Percentiles rank a stretch among this genome's conserved stretches.
Conservation (phyloP, 1,284 basidiomycete genomes). For the Heterobasidion occidentale region DNA sequence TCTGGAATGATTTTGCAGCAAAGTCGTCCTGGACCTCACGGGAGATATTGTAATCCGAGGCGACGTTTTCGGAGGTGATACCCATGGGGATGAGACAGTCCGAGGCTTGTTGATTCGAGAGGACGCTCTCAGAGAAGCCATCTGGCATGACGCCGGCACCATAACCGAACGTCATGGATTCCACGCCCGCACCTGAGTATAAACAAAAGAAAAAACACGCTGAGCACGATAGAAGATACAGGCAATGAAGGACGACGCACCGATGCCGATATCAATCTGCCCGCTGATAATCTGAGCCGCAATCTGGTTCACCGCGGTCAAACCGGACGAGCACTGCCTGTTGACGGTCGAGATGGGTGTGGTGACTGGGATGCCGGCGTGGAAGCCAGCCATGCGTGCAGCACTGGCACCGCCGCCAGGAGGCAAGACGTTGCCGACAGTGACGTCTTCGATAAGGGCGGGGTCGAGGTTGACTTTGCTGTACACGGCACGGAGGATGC, state of each 20-base stretch:
- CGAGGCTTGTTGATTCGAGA: constrained; percentile 73
- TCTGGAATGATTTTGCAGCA: constrained; percentile 80
- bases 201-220: background rate
- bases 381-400: constrained; percentile 92
- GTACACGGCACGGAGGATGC: constrained; percentile 72
- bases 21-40: constrained; percentile 80
- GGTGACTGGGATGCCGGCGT: constrained; percentile 86
- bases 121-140: constrained; percentile 75
- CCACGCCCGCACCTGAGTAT: constrained; percentile 78
- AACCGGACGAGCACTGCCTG: constrained; percentile 91
- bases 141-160: constrained; percentile 66
- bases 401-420: constrained; percentile 84
- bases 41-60: constrained; percentile 67
- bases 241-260: constrained; percentile 32
- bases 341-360: constrained; percentile 85
- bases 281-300: constrained; percentile 83
- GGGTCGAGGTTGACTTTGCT: constrained; percentile 66
- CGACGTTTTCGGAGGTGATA: constrained; percentile 95
- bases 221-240: background rate
- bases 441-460: constrained; percentile 80
- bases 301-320: constrained; percentile 85
- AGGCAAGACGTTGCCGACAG: constrained; percentile 92
- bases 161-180: constrained; percentile 90
- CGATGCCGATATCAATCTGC: constrained; percentile 91
- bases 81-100: constrained; percentile 98